Percentiles rank a stretch among this genome's conserved stretches.
Conservation (phyloP, 176 grass and related monocot species). For the Juncus inflexus region DNA sequence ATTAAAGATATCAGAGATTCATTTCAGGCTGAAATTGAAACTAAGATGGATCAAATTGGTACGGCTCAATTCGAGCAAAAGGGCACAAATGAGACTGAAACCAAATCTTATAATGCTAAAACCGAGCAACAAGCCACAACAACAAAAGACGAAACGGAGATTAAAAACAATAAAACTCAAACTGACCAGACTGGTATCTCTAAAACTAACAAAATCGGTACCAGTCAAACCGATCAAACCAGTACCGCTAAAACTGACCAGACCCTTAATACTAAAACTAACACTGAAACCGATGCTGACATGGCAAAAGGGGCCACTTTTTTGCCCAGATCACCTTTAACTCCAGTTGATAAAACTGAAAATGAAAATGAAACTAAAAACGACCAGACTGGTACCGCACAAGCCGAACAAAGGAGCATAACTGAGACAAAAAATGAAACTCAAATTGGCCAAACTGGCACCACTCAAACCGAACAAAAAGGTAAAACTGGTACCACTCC, state of each 20-base stretch:
- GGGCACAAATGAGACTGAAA: no score
- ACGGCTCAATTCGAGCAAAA: no score
- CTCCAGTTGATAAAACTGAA: not conserved
- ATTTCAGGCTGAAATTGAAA: no score
- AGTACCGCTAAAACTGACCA: not conserved
- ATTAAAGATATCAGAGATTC: no score
- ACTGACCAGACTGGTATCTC: no score
- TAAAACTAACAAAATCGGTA: no score
- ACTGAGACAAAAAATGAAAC: not conserved
- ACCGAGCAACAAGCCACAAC: no score
- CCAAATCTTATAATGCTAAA: no score
- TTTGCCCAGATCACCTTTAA: not conserved
- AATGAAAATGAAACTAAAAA: no score
- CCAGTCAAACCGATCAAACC: not conserved
- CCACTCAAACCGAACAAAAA: constrained; percentile 10
- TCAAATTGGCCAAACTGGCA: not conserved
- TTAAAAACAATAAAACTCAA: not conserved
- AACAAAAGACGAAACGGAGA: no score
- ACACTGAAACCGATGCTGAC: not conserved
- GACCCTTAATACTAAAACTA: not conserved
- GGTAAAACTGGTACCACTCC: not conserved
- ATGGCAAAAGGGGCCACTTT: constrained; percentile 1
- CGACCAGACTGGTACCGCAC: not conserved
- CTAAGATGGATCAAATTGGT: no score
- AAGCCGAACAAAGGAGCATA: not conserved